phyloP scores from a whole-genome alignment of 75 land plant genomes.

The Ceratopteris richardii region DNA sequence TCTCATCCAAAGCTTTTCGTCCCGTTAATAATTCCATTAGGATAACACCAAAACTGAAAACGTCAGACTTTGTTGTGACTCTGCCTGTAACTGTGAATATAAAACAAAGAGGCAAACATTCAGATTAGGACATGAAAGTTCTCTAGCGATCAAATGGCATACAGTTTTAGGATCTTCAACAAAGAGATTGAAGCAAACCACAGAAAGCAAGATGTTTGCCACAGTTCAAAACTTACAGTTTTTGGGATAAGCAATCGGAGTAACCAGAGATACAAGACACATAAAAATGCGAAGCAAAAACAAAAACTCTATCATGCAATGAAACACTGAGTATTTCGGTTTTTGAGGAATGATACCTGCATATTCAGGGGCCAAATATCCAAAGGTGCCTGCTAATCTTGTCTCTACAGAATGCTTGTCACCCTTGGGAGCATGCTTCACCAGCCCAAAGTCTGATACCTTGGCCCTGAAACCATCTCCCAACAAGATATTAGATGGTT shows the following conservation, averaged over 20 bases:
- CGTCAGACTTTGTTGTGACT: constrained; percentile 86
- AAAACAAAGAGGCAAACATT: no score
- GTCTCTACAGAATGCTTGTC: constrained; percentile 52
- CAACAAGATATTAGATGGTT: constrained; percentile 46
- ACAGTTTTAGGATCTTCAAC: no score
- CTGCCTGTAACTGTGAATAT: constrained; percentile 70
- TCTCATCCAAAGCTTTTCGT: constrained; percentile 69
- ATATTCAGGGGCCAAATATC: constrained; percentile 83
- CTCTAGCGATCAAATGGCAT: no score
- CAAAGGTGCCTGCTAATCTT: constrained; percentile 78
- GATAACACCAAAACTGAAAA: constrained; percentile 92
- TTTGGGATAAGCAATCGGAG: no score
- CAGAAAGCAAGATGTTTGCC: no score
- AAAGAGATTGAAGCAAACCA: no score
- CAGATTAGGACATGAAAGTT: neutral
- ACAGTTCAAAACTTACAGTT: no score
- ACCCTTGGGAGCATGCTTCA: constrained; percentile 65
- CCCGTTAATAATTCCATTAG: constrained; percentile 94
- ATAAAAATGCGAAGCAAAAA: no score
- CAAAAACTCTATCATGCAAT: no score
- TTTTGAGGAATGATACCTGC: constrained; percentile 62
- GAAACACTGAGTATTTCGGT: neutral
- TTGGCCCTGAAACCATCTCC: constrained; percentile 56
- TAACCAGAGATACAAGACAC: no score
- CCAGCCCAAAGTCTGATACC: constrained; percentile 82